These are phyloP conservation scores for Acephala macrosclerotiorum DNA, from an alignment of 2,329 filamentous ascomycete species.

Conservation along the genomic window DNA sequence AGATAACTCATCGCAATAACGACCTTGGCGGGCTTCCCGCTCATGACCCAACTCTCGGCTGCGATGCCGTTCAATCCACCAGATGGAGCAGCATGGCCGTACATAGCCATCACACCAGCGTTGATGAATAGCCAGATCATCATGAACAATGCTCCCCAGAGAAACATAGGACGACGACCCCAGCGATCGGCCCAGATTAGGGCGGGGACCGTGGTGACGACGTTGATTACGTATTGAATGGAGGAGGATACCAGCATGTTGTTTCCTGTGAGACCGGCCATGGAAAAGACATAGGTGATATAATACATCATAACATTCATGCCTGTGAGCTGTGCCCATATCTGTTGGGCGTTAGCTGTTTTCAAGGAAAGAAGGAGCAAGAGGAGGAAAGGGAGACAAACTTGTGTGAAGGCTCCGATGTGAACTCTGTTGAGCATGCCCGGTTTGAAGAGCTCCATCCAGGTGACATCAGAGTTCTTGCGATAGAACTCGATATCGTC, in stretches of 20 bases:
- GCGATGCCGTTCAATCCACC: conserved; percentile 46
- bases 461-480: conserved; percentile 70
- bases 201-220: conserved; percentile 31
- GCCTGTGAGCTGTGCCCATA: conserved; percentile 63
- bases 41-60: conserved; percentile 54
- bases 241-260: conserved; percentile 42
- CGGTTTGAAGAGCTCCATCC: conserved; percentile 74
- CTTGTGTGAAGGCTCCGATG: conserved; percentile 74
- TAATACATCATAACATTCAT: conserved; percentile 50
- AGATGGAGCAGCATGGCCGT: conserved; percentile 46
- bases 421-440: conserved; percentile 74
- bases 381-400: conserved; percentile 57
- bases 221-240: conserved; percentile 36
- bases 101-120: conserved; percentile 52
- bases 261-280: conserved; percentile 46
- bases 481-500: conserved; percentile 76
- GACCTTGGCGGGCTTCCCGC: conserved; percentile 55
- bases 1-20: conserved; percentile 70
- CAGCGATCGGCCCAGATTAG: conserved; percentile 35
- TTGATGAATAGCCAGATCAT: conserved; percentile 54
- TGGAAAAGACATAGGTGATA: conserved; percentile 45
- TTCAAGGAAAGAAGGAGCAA: neutral
- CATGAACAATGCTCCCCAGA: conserved; percentile 50
- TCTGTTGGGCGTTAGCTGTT: conserved; percentile 9
- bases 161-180: conserved; percentile 44